Percentiles rank a stretch among this genome's conserved stretches.
These are phyloP conservation scores for Ogataea hybrid DNA, from an alignment of 1,139 yeast species.

Conservation along the genomic window DNA sequence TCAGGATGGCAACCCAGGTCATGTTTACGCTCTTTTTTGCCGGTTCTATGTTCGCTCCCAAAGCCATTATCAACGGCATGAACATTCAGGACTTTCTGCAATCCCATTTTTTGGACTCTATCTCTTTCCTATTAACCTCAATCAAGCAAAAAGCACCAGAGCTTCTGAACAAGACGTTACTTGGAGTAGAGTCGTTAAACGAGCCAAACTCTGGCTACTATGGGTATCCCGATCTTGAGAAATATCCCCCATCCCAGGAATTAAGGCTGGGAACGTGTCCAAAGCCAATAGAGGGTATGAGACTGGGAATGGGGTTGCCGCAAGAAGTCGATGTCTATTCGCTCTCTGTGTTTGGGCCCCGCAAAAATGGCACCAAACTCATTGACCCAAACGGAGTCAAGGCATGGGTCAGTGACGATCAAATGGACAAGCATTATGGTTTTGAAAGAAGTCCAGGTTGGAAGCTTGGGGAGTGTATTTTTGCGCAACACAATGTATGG, in stretches of 20 bases:
- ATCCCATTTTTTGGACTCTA: constrained; percentile 55
- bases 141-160: constrained; percentile 49
- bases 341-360: constrained; percentile 73
- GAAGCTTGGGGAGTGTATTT: constrained; percentile 74
- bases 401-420: constrained; percentile 64
- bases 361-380: constrained; percentile 49
- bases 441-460: constrained; percentile 66
- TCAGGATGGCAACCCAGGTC: constrained; percentile 68
- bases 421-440: constrained; percentile 61
- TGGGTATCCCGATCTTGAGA: constrained; percentile 48
- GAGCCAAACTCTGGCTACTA: constrained; percentile 77
- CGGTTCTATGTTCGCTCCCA: constrained; percentile 70
- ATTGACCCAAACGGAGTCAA: constrained; percentile 66
- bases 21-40: constrained; percentile 88
- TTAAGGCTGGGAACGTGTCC: constrained; percentile 68
- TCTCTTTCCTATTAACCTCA: constrained; percentile 51
- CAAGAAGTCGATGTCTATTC: constrained; percentile 64
- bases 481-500: constrained; percentile 82
- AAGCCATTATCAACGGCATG: constrained; percentile 62
- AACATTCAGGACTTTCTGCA: constrained; percentile 82
- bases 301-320: constrained; percentile 70
- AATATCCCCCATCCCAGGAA: constrained; percentile 52
- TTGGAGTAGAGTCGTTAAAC: constrained; percentile 85
- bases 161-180: constrained; percentile 45
- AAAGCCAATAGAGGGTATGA: constrained; percentile 56